Conservation (phyloP, 2,329 filamentous ascomycete species). For the Fusarium sp. region DNA sequence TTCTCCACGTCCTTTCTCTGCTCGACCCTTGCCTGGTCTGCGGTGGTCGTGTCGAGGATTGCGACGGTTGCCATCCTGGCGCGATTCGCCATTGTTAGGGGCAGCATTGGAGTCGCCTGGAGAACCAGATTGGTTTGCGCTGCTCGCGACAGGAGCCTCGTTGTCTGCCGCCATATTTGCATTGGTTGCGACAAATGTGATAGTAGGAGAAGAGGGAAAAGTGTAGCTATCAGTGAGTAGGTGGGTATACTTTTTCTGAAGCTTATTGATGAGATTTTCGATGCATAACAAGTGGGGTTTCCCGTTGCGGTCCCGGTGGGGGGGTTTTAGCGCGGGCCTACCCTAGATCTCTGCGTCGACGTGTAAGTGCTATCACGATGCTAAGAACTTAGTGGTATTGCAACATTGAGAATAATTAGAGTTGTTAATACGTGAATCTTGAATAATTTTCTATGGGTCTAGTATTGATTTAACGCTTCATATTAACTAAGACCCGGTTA, state of each 20-base stretch:
- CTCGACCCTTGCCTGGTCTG: constrained; percentile 43
- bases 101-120: constrained; percentile 34
- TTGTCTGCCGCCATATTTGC: constrained; percentile 48
- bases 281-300: constrained; percentile 35
- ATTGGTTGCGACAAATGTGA: constrained; percentile 41
- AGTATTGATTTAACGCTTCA: too few relatives aligned
- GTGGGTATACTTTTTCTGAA: constrained; percentile 20
- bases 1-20: constrained; percentile 46
- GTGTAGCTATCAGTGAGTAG: constrained; percentile 11
- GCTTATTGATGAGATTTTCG: constrained; percentile 36
- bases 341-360: constrained; percentile 13
- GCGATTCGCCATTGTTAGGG: constrained; percentile 30
- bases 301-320: constrained; percentile 36
- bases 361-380: not conserved
- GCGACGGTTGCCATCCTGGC: constrained; percentile 40
- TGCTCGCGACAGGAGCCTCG: constrained; percentile 44
- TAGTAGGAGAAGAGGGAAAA: constrained; percentile 2
- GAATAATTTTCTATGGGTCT: too few relatives aligned
- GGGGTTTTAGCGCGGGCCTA: constrained; percentile 14
- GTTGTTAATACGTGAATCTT: too few relatives aligned
- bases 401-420: too few relatives aligned
- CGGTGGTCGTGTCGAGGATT: constrained; percentile 45
- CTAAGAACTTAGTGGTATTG: not conserved
- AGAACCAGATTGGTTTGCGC: constrained; percentile 31
- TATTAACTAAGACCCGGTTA: too few relatives aligned